These are phyloP conservation scores for Penicillium flavigenum DNA, from an alignment of 495 filamentous ascomycete genomes.

Conservation along the genomic window DNA sequence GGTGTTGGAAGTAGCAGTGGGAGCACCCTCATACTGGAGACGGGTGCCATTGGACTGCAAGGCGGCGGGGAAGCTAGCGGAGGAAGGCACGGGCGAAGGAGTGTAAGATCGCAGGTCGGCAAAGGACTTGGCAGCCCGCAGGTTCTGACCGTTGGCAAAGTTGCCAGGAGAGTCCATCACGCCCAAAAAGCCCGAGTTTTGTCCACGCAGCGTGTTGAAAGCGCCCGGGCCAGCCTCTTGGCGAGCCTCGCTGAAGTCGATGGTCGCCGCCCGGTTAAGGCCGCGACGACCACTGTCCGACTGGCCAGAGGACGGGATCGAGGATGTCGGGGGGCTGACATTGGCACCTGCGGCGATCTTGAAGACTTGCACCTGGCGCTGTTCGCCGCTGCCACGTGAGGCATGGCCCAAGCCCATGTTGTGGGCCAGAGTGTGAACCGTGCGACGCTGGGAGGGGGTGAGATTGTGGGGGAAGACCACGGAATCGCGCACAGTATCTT, in stretches of 20 bases:
- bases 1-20: slow-evolving; percentile 64
- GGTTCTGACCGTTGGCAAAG: slow-evolving; percentile 64
- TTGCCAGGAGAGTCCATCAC: slow-evolving; percentile 80
- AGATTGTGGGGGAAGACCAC: slow-evolving; percentile 79
- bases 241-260: slow-evolving; percentile 92
- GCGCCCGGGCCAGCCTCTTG: slow-evolving; percentile 60
- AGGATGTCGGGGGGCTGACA: slow-evolving; percentile 61
- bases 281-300: slow-evolving; percentile 74
- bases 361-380: slow-evolving; percentile 85
- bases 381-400: slow-evolving; percentile 81
- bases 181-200: slow-evolving; percentile 74
- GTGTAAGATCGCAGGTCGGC: slow-evolving; percentile 94
- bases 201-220: slow-evolving; percentile 72
- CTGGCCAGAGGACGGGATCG: slow-evolving; percentile 61
- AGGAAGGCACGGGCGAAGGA: slow-evolving; percentile 87
- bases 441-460: slow-evolving; percentile 78
- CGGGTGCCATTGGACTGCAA: slow-evolving; percentile 64
- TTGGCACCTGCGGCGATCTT: slow-evolving; percentile 62
- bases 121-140: slow-evolving; percentile 96
- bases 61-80: slow-evolving; percentile 78
- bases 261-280: slow-evolving; percentile 92
- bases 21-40: slow-evolving; percentile 60
- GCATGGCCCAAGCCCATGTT: slow-evolving; percentile 89
- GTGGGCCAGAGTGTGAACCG: slow-evolving; percentile 91
- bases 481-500: slow-evolving; percentile 70